Conservation (phyloP, 1,284 basidiomycete species). For the Moesziomyces parantarcticus region DNA sequence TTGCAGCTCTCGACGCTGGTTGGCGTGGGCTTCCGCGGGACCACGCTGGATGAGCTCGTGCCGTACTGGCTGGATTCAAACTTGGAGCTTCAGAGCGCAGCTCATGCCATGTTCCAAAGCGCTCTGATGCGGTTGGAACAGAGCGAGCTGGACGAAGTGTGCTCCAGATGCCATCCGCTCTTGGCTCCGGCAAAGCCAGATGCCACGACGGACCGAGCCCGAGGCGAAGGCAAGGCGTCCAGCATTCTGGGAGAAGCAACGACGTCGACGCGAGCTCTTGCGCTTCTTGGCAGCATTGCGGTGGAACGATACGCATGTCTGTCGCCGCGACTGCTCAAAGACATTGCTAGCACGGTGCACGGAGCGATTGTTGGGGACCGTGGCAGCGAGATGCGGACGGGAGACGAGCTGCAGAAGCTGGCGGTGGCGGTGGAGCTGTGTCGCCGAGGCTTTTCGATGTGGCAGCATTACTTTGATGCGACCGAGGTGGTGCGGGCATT, state of each 20-base stretch:
- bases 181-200: slow-evolving; percentile 9
- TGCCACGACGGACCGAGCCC: not conserved
- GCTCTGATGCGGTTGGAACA: slow-evolving; percentile 19
- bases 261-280: slow-evolving; percentile 25
- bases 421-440: slow-evolving; percentile 88
- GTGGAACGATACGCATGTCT: slow-evolving; percentile 82
- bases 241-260: slow-evolving; percentile 3
- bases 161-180: slow-evolving; percentile 63
- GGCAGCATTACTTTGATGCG: slow-evolving; percentile 93
- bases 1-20: slow-evolving; percentile 13
- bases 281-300: slow-evolving; percentile 74
- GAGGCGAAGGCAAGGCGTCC: not conserved
- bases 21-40: slow-evolving; percentile 60
- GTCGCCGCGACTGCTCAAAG: slow-evolving; percentile 79
- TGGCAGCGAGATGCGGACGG: slow-evolving; percentile 30
- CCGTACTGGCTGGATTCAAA: slow-evolving; percentile 67
- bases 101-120: slow-evolving; percentile 26
- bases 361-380: slow-evolving; percentile 14
- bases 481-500: slow-evolving; percentile 87
- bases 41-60: slow-evolving; percentile 79
- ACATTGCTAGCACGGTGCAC: slow-evolving; percentile 83
- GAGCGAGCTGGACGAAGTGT: slow-evolving; percentile 39
- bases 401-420: slow-evolving; percentile 71
- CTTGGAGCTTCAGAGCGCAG: slow-evolving; percentile 44
- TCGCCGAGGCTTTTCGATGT: slow-evolving; percentile 87